Base-by-base conservation (phyloP, 495 filamentous ascomycete genomes). In the Hypoxylon lenormandii region DNA sequence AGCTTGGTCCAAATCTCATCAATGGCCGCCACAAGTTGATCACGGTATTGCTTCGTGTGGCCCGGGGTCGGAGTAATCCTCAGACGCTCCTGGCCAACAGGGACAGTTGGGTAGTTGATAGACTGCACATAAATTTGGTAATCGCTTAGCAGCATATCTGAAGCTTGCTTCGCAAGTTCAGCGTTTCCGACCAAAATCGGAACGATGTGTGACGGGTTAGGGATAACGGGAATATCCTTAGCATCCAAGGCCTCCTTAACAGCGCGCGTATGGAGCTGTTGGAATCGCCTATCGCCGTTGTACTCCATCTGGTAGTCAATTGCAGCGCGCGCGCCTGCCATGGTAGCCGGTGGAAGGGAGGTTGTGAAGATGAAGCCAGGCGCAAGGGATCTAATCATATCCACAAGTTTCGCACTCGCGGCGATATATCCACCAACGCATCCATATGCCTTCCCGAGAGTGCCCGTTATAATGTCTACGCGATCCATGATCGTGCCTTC, bases 281-380 rank as follows among this genome's bases (percentile, higher is more conserved):
- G 95, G 30, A 97, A 87, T 43, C 89, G 83, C 23, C 95, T 88
- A 72, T 98, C 95, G 48, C 91, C 91, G 55, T 89, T 84, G 79
- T 93, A 87, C 36, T 79, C 78, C 77, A 90, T 87, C 76, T 98
- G 95, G 76, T 97, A 97, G 70, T 97, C 91, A 68, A 98, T 98
- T 33, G 95, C 93, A 3, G 92, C 82, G 72, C 89, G 85, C 22
- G 96, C 96, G 53, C 95, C 95, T 19, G 95, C 94, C 95, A 98
- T 98, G 33, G 92, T 95, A 15, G 96, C 93, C 0, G 95, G 95
- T 0, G 95, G 95, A 37, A 98, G 87, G 2, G 94, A 95, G 3
- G 96, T 98, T 16, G 95, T 98, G 84, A 98, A 98, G 81, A 98
- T 98, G 82, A 98, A 98, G 21, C 95, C 95, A 0, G 95, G 94